Evolutionary conservation across 306 rosid species (phyloP).

Genomic region (Abrus pulchellus): DNA sequence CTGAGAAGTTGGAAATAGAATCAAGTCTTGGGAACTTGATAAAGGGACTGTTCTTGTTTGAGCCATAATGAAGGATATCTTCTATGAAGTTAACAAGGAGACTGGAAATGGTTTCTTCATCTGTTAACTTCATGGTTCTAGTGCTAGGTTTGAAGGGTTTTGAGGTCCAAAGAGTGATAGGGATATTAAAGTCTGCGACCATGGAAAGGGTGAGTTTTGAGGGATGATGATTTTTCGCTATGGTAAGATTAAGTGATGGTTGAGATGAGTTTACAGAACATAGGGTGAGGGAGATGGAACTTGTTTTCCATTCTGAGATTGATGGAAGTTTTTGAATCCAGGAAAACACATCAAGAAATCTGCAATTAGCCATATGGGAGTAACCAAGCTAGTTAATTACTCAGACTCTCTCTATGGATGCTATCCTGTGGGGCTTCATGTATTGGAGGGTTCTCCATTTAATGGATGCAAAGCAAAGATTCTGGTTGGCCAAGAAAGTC

Average conservation of each 20-base stretch:
- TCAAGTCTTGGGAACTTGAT: conserved; percentile 65
- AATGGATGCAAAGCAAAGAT: conserved; percentile 46
- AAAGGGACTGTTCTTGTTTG: conserved; percentile 56
- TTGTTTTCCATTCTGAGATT: conserved; percentile 71
- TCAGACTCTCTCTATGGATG: neutral
- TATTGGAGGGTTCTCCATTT: conserved; percentile 44
- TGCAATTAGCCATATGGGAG: conserved; percentile 66
- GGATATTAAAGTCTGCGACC: conserved; percentile 69
- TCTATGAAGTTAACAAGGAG: conserved; percentile 71
- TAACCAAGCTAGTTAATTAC: neutral
- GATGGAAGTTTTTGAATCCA: conserved; percentile 91
- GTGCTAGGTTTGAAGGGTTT: conserved; percentile 63
- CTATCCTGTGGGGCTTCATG: conserved; percentile 9
- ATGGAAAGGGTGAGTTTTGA: conserved; percentile 60
- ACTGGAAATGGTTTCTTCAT: conserved; percentile 58
- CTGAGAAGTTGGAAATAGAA: conserved; percentile 54
- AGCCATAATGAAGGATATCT: conserved; percentile 80
- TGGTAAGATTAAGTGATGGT: conserved; percentile 77
- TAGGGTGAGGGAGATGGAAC: conserved; percentile 58
- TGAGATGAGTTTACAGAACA: conserved; percentile 67
- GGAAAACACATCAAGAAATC: conserved; percentile 65
- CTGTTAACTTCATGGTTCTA: conserved; percentile 47
- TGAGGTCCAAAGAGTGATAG: conserved; percentile 85
- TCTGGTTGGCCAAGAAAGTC: conserved; percentile 56
- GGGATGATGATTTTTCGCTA: conserved; percentile 60